Evolutionary conservation across 208 protist species (phyloP).

Genomic region (Wallacemonas sp.): DNA sequence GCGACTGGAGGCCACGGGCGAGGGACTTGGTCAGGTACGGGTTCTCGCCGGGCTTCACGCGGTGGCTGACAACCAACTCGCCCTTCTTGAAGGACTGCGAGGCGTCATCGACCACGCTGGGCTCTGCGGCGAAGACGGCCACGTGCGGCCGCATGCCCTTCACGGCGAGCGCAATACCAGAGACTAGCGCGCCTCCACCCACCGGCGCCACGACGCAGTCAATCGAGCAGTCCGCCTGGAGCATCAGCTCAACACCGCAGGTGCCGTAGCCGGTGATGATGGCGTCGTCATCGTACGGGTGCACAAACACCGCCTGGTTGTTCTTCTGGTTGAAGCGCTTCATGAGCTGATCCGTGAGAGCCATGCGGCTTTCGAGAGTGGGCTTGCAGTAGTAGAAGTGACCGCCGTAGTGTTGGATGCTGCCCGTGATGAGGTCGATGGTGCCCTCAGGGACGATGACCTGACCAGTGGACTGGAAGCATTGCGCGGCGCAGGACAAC

Average conservation of each 20-base stretch:
- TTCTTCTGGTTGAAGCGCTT: slow-evolving; percentile 52
- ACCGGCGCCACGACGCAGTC: slow-evolving; percentile 91
- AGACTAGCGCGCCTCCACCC: slow-evolving; percentile 85
- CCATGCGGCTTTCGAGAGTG: slow-evolving; percentile 45
- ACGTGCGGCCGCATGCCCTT: slow-evolving; percentile 90
- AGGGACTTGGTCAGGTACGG: slow-evolving; percentile 5
- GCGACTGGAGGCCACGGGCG: slow-evolving; percentile 10
- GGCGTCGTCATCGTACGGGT: slow-evolving; percentile 89
- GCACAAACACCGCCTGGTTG: slow-evolving; percentile 73
- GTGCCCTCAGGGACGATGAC: slow-evolving; percentile 89
- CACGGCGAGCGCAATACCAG: slow-evolving; percentile 83
- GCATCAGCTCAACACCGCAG: slow-evolving; percentile 85
- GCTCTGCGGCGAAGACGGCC: slow-evolving; percentile 87
- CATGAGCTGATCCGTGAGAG: slow-evolving; percentile 29
- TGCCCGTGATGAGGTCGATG: slow-evolving; percentile 64
- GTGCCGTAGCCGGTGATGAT: slow-evolving; percentile 93
- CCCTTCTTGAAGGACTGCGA: slow-evolving; percentile 44
- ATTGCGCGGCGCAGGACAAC: slow-evolving; percentile 79
- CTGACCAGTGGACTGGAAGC: slow-evolving; percentile 72
- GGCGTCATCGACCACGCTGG: slow-evolving; percentile 19
- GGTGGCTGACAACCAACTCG: slow-evolving; percentile 18
- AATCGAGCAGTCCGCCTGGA: slow-evolving; percentile 69
- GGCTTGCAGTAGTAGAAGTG: slow-evolving; percentile 41
- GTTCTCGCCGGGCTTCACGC: slow-evolving; percentile 2
- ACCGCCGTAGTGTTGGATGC: slow-evolving; percentile 67